phyloP scores from a whole-genome alignment of 192 early-diverging fungal genomes.

The Chytriomyces hyalinus region DNA sequence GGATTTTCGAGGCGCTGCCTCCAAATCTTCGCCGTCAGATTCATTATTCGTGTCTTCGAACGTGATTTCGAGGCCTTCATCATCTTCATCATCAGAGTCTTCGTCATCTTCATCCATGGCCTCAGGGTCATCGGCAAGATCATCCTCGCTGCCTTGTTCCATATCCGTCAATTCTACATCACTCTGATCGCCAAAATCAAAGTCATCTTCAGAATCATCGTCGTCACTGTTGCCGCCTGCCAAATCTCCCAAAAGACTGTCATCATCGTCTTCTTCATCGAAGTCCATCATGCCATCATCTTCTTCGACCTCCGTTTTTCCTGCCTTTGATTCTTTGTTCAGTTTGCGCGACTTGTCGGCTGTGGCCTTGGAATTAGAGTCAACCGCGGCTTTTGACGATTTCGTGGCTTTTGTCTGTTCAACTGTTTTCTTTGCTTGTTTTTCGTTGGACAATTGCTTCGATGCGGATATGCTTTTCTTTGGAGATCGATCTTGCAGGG shows the following conservation, averaged over 20 bases:
- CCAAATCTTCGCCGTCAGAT: not conserved
- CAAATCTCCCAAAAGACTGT: constrained; percentile 1
- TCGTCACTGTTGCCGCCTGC: constrained; percentile 14
- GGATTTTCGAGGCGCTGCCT: not conserved
- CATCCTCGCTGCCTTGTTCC: constrained; percentile 13
- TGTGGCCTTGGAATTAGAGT: not conserved
- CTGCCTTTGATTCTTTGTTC: not conserved
- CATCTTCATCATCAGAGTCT: not conserved
- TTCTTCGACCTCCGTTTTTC: constrained; percentile 19
- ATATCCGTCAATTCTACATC: constrained; percentile 3
- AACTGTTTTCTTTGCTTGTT: constrained; percentile 1
- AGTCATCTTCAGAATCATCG: constrained; percentile 30
- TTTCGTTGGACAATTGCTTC: not conserved
- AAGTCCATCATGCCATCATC: constrained; percentile 14
- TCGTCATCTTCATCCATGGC: constrained; percentile 30
- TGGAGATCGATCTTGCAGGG: constrained; percentile 6
- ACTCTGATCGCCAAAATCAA: constrained; percentile 18
- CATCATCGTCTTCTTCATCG: constrained; percentile 11
- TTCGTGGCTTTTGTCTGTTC: not conserved
- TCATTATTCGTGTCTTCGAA: not conserved
- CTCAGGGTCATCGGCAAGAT: constrained; percentile 19
- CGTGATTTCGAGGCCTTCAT: not conserved
- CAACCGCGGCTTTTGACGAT: not conserved
- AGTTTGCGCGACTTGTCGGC: too few relatives aligned
- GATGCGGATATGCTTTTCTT: not conserved